Evolutionary conservation across 768 basidiomycete genomes (phyloP), one percentile per base, ranked within the genome.

Genomic region (Lactarius trivialis): DNA sequence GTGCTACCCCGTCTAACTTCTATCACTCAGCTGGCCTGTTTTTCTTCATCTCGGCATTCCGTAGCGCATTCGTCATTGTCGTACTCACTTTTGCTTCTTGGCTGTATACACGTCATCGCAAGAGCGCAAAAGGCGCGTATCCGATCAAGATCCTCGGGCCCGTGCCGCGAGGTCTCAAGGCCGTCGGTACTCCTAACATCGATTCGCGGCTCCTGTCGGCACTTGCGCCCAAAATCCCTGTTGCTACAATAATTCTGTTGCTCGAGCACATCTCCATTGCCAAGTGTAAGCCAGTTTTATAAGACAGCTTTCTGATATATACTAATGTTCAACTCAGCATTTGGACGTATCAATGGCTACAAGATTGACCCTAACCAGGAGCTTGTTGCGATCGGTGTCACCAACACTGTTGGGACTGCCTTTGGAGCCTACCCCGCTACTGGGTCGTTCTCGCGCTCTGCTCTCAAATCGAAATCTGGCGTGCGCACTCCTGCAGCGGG

Each of bases 381-480:
- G 73, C 81, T 98, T 54, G 90, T 98, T 68, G 94, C 96, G 45
- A 98, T 99, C 67, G 96, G 96, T n/a, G 92, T 98, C 21, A 90
- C 93, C 19, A 96, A 96, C 73, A 91, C 91, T 1, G 70, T 97
- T 65, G 96, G 96, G 3, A 88, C 91, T 17, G 78, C 90, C 67
- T 98, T 99, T 73, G 82, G 75, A 56, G 96, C 94, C 0, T 98
- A 97, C 73, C 95, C 97, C 9, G 92, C 96, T 0, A 99, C 97
- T 14, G 97, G 97, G 2, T 98, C 95, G 1, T 99, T 99, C 82
- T 97, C 95, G 41, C 90, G 97, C n/a, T 91, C 94, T 3, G 97
- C 97, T 2, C 78, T 99, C 71, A 94, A 97, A 75, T 85, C 91
- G 33, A 98, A 96, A 74, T 95, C 92, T 0, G 97, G 97, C 53